Evolutionary conservation across 164 flowering plant species (phyloP), one percentile per base, ranked within the genome.

Genomic region (Stephania yunnanensis): DNA sequence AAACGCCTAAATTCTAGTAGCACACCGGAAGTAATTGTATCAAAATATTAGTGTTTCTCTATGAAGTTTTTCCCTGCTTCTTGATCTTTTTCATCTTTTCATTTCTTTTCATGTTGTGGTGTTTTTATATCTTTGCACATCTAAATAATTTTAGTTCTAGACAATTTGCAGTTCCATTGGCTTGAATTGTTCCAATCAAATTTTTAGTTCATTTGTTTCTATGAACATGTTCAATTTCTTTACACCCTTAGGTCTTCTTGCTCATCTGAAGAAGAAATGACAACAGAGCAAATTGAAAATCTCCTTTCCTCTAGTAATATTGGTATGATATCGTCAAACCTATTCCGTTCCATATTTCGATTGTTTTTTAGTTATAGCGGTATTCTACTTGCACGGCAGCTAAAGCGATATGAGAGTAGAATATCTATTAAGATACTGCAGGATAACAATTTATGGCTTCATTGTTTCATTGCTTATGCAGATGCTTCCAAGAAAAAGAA

Each of bases 221-320:
- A 20, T 61, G 77, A 22, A 78, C 52, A 30, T 78, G 30, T 73
- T 69, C 74, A 4, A 13, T 31, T 79, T 69, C 74, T 74, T 69
- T 71, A 13, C 79, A 69, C 75, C 73, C 17, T 63, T 82, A 92
- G 94, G 82, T 86, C 89, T 22, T 19, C 42, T 3, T 92, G 97
- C 81, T 86, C 90, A 48, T 86, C 89, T 20, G 86, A 81, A 64
- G 86, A 87, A 81, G 94, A 89, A 80, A 68, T 88, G 75, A 74
- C 86, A 10, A 67, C 78, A 19, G 87, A 85, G 68, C 84, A 89
- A 78, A 83, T 90, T 68, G 86, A 84, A 71, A 81, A 85, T 77
- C 63, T 90, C 80, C 78, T 89, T 30, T 78, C 87, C 8, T 71
- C 78, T 53, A 42, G 68, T 78, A 82, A 74, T 78, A 72, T 76